These are phyloP conservation scores for Aspergillus hancockii DNA, from an alignment of 495 filamentous ascomycete genomes.

Conservation along the genomic window DNA sequence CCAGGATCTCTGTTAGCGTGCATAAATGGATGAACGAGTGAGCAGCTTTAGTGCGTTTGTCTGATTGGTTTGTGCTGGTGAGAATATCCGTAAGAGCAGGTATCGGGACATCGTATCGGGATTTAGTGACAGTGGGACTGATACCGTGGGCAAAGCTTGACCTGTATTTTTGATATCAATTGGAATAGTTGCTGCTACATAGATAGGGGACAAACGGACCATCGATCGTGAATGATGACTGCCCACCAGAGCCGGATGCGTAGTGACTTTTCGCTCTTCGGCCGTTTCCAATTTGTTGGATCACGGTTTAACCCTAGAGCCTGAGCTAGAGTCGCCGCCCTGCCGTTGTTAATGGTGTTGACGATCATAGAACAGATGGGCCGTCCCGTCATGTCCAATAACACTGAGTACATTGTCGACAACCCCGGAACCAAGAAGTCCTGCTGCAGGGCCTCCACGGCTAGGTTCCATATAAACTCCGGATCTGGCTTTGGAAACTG, in stretches of 20 bases:
- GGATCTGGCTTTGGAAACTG: conserved; percentile 26
- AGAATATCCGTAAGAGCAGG: conserved; percentile 20
- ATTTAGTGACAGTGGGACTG: conserved; percentile 24
- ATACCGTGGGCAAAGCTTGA: conserved; percentile 37
- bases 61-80: conserved; percentile 5
- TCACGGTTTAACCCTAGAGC: conserved; percentile 36
- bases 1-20: conserved; percentile 36
- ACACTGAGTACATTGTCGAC: conserved; percentile 27
- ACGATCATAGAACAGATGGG: conserved; percentile 30
- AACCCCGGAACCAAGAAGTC: conserved; percentile 32
- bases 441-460: conserved; percentile 32
- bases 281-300: conserved; percentile 29
- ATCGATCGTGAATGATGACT: conserved; percentile 36
- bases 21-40: conserved; percentile 35
- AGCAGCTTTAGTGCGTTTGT: conserved; percentile 17
- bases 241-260: conserved; percentile 37
- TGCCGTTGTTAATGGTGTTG: conserved; percentile 31
- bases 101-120: conserved; percentile 37
- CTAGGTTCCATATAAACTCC: conserved; percentile 34
- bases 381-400: conserved; percentile 33
- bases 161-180: conserved; percentile 19
- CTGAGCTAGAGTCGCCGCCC: conserved; percentile 29
- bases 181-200: not conserved
- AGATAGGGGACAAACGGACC: conserved; percentile 18
- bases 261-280: conserved; percentile 25